Evolutionary conservation across 2,329 filamentous ascomycete genomes (phyloP), one percentile per base, ranked within the genome.

Genomic region (Aspergillus eucalypticola): DNA sequence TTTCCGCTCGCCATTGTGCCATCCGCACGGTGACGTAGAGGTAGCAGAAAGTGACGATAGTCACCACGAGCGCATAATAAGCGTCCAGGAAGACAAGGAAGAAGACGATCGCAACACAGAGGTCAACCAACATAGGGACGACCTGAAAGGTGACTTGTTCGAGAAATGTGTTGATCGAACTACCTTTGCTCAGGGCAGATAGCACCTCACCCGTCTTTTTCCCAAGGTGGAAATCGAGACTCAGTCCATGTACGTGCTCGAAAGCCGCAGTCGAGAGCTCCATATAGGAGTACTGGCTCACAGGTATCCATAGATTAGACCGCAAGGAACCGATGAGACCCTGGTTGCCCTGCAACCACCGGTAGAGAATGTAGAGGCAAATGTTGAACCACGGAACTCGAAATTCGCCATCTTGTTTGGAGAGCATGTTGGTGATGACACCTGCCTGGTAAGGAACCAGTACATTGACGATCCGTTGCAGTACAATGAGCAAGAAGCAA

Each of bases 71-170:
- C 6, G 93, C 92, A 73, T 96, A 97, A 69, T 96, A 90, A 39
- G 90, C 87, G 74, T 97, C 93, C 67, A 96, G 97, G 5, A 82
- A 79, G 68, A 90, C 76, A 61, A 90, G 83, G 72, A 96, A 93
- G 76, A 90, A 95, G 62, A 85, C 85, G 69, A 99, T 89, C 51
- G 95, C 92, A 54, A 97, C 85, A 63, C 88, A 84, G 38, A 99
- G 83, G 75, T 99, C 95, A 62, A 97, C 84, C 35, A 98, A 82
- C 92, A 97, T 98, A 0, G 95, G 95, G 13, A 96, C 84, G 8
- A 99, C 91, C 73, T 96, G 91, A 73, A 99, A 99, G 0, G 94
- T 98, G 66, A 97, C 88, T 76, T 96, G 92, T 77, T 98, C 95
- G 59, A 99, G 84, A 74, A 99, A 99, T 5, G 90, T 92, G 72